Evolutionary conservation across 2,329 filamentous ascomycete species (phyloP), one percentile per base, ranked within the genome.

Genomic region (Fusarium protoensiforme): DNA sequence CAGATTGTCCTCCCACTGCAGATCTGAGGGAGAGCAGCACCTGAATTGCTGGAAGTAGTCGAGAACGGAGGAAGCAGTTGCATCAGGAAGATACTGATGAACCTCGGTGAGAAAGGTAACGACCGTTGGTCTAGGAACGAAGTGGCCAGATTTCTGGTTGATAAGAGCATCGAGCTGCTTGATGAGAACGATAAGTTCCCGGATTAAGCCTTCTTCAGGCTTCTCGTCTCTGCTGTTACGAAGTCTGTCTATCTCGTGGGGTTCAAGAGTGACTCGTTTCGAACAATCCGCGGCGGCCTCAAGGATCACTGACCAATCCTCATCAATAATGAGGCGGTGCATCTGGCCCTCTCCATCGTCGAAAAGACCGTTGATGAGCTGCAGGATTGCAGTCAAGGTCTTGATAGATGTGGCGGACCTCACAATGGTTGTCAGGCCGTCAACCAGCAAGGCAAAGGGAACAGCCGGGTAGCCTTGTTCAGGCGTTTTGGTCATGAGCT

Each of bases 1-100:
- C 62, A 92, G 84, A 61, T 93, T 92, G 3, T 87, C 82, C 69
- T 92, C 87, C 93, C 92, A 95, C 38, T 89, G 85, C 54, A 87
- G 81, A 74, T 94, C 92, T 0, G 92, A 93, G 3, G 93, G 93
- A 51, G 92, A 92, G 75, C 93, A 93, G 75, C 90, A 91, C 53
- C 92, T 87, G 72, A 92, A 92, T 61, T 93, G 89, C 64, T 88
- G 87, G 72, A 92, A 93, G 78, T 93, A 90, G 51, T 90, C 87
- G 48, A 94, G 86, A 27, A 94, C 87, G 13, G 92, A 84, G 54
- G 87, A 87, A 2, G 89, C 91, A 10, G 90, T 89, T 5, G 88
- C 87, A 77, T 94, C 91, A 7, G 91, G 90, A 10, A 94, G 85
- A 38, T 90, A 86, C 18, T 84, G 83, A 63, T 92, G 88, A 18